A percentile compares a stretch with the other conserved stretches of the same genome.
phyloP scores from a whole-genome alignment of 1,139 yeast species.

The Blastobotrys elegans region DNA sequence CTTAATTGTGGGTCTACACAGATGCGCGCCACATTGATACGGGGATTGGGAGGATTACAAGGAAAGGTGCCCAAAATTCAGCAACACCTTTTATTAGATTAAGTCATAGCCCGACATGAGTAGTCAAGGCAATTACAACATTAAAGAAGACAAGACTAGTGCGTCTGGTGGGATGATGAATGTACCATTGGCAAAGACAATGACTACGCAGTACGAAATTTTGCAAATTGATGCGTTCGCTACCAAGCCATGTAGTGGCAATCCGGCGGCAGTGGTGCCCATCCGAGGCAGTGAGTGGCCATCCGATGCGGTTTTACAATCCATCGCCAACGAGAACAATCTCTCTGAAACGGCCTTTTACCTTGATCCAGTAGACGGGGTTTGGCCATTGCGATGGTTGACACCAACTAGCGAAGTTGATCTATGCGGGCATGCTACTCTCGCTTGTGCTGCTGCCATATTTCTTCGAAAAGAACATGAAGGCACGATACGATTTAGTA shows the following conservation, averaged over 20 bases:
- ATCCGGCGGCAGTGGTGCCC: constrained; percentile 12
- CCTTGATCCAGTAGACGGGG: constrained; percentile 1
- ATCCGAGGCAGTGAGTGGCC: constrained; percentile 1
- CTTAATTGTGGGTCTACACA: no score
- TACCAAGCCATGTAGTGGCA: constrained; percentile 4
- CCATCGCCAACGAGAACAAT: constrained; percentile 10
- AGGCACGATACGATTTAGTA: not conserved
- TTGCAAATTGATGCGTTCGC: constrained; percentile 11
- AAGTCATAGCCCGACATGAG: no score
- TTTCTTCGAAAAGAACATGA: constrained; percentile 1
- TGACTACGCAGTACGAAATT: constrained; percentile 2
- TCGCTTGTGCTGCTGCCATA: constrained; percentile 7
- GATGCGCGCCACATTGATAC: no score
- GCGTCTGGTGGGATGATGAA: not conserved
- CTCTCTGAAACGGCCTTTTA: constrained; percentile 9
- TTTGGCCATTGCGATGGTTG: constrained; percentile 7
- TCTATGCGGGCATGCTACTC: constrained; percentile 11
- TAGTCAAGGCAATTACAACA: no score
- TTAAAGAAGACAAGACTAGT: not conserved
- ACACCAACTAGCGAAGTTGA: constrained; percentile 8
- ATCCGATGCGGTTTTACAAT: not conserved
- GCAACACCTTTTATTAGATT: no score
- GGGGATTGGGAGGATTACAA: no score
- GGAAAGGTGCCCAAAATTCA: no score
- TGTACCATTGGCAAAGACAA: not conserved